phyloP scores from a whole-genome alignment of 2,329 filamentous ascomycete genomes.

The Colletotrichum neosansevieriae region DNA sequence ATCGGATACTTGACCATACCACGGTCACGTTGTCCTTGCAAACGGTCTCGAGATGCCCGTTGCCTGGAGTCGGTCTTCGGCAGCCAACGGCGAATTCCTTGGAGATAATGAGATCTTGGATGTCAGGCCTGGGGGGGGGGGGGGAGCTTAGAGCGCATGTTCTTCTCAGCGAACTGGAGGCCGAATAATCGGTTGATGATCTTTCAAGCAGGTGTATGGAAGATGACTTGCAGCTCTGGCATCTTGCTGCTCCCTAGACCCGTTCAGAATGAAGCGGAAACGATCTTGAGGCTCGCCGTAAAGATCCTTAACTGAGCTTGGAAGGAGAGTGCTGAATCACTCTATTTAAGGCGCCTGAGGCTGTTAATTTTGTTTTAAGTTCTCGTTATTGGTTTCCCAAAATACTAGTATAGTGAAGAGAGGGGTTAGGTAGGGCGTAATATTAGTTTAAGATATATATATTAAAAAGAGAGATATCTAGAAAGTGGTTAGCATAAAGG shows the following conservation, averaged over 20 bases:
- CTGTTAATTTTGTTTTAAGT: too few relatives aligned
- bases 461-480: too few relatives aligned
- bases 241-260: slow-evolving; percentile 56
- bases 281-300: too few relatives aligned
- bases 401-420: too few relatives aligned
- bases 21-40: slow-evolving; percentile 44
- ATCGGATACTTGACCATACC: slow-evolving; percentile 42
- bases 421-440: too few relatives aligned
- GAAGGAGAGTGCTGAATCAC: too few relatives aligned
- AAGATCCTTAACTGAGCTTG: too few relatives aligned
- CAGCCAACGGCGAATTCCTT: slow-evolving; percentile 42
- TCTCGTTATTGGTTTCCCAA: too few relatives aligned
- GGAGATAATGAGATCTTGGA: slow-evolving; percentile 59
- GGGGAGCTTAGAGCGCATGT: slow-evolving; percentile 60
- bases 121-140: slow-evolving; percentile 52
- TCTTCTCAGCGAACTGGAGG: slow-evolving; percentile 26
- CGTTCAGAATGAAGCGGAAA: slow-evolving; percentile 66
- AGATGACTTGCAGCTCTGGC: slow-evolving; percentile 44
- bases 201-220: not conserved
- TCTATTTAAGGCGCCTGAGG: too few relatives aligned
- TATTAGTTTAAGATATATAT: too few relatives aligned
- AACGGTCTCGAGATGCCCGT: slow-evolving; percentile 48
- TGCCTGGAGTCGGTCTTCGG: slow-evolving; percentile 45
- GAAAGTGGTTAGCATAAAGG: too few relatives aligned
- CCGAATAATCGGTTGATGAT: not conserved